A percentile compares a stretch with the other conserved stretches of the same genome.
phyloP scores from a whole-genome alignment of 176 grass and related monocot genomes.

The Bothriochloa decipiens region DNA sequence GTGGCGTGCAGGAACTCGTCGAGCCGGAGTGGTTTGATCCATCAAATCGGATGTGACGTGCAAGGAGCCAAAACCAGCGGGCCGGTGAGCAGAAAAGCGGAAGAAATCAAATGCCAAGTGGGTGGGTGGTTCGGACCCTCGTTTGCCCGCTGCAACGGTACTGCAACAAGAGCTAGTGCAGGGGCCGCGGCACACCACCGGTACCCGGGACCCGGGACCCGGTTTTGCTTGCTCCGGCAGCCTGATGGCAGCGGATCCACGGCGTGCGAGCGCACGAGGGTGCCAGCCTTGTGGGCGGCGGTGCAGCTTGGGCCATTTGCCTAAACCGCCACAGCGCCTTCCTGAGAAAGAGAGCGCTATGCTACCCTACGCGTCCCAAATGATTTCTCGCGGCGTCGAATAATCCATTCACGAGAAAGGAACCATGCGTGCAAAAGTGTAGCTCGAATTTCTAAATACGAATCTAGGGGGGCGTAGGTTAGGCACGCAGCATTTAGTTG shows the following conservation, averaged over 20 bases:
- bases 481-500: neutral
- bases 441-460: neutral
- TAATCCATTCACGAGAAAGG: neutral
- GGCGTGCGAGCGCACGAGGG: neutral
- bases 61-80: too few species aligned
- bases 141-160: neutral
- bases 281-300: neutral
- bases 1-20: neutral
- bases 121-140: neutral
- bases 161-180: neutral
- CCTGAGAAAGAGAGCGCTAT: neutral
- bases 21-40: neutral
- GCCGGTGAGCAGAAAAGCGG: neutral
- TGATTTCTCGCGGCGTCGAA: neutral
- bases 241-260: neutral
- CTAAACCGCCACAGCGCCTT: conserved; percentile 1
- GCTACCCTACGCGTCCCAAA: neutral
- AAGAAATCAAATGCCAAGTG: conserved; percentile 3
- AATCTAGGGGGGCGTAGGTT: neutral
- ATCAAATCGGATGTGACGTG: conserved; percentile 37
- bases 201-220: neutral
- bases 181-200: neutral
- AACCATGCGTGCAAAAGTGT: neutral
- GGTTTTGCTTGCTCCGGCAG: neutral
- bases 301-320: conserved; percentile 41